phyloP scores from a whole-genome alignment of 1,139 yeast genomes.

The Meyerozyma athensensis region DNA sequence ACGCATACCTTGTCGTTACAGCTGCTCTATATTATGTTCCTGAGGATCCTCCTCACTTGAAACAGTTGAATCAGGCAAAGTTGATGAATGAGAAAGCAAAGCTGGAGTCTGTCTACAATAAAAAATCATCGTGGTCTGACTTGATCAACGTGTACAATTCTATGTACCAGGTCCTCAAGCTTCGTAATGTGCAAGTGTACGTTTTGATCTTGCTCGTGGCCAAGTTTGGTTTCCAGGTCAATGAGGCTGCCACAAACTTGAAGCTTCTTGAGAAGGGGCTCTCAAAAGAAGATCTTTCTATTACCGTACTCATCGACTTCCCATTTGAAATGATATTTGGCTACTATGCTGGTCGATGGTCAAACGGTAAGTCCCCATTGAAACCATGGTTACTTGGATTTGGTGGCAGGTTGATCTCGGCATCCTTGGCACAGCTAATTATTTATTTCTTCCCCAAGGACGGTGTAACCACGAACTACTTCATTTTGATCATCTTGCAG shows the following conservation, averaged over 20 bases:
- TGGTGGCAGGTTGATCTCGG: constrained; percentile 77
- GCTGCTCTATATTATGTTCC: constrained; percentile 54
- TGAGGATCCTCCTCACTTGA: constrained; percentile 60
- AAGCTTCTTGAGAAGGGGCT: constrained; percentile 91
- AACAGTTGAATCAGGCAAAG: constrained; percentile 34
- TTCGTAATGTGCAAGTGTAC: constrained; percentile 73
- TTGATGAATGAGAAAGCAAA: constrained; percentile 30
- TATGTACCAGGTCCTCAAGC: constrained; percentile 71
- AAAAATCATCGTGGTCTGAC: constrained; percentile 16
- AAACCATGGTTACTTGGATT: constrained; percentile 90
- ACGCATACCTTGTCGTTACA: constrained; percentile 66
- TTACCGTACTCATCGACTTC: constrained; percentile 88
- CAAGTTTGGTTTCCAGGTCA: constrained; percentile 91
- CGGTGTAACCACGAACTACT: constrained; percentile 45
- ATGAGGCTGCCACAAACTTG: constrained; percentile 91
- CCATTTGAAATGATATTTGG: constrained; percentile 96
- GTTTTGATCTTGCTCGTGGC: constrained; percentile 72
- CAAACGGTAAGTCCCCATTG: constrained; percentile 65
- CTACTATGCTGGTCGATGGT: constrained; percentile 94
- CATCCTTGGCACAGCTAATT: constrained; percentile 67
- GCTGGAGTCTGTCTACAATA: constrained; percentile 21
- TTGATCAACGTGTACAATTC: constrained; percentile 57
- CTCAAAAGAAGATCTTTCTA: constrained; percentile 87
- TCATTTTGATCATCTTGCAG: constrained; percentile 67
- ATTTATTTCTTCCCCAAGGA: constrained; percentile 67